These are phyloP conservation scores for Gloeopeniophorella convolvens DNA, from an alignment of 768 basidiomycete genomes.

Conservation along the genomic window DNA sequence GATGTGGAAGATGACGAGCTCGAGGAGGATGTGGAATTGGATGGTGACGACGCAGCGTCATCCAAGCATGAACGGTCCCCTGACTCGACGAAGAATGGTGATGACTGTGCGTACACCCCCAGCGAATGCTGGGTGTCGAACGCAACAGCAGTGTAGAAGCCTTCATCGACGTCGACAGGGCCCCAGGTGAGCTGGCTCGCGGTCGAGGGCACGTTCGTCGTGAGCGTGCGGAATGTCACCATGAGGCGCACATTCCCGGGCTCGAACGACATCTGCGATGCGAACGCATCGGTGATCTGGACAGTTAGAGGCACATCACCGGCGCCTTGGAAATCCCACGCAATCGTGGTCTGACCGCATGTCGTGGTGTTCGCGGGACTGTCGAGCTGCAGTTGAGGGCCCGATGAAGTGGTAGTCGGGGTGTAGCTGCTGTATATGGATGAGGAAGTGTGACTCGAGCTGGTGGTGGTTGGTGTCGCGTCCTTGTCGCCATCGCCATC, in stretches of 20 bases:
- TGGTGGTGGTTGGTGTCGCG: too few relatives aligned
- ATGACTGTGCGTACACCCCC: slow-evolving; percentile 23
- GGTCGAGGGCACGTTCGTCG: slow-evolving; percentile 24
- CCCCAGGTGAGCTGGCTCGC: slow-evolving; percentile 26
- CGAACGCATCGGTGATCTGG: slow-evolving; percentile 20
- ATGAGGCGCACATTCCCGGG: neutral
- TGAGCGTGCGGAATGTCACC: slow-evolving; percentile 24
- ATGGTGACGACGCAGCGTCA: slow-evolving; percentile 23
- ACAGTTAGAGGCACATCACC: slow-evolving; percentile 22
- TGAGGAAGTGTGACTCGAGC: too few relatives aligned
- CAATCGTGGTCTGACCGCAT: slow-evolving; percentile 24
- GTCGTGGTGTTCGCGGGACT: slow-evolving; percentile 27
- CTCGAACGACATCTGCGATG: slow-evolving; percentile 6
- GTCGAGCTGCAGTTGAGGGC: slow-evolving; percentile 17
- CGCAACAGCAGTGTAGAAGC: slow-evolving; percentile 29
- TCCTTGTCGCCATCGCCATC: too few relatives aligned
- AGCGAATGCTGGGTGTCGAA: slow-evolving; percentile 20
- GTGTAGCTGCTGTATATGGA: slow-evolving; percentile 1
- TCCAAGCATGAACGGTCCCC: too few relatives aligned
- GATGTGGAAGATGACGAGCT: slow-evolving; percentile 3
- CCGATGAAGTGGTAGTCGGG: neutral
- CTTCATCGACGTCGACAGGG: slow-evolving; percentile 30
- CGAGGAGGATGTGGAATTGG: neutral
- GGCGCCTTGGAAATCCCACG: slow-evolving; percentile 24
- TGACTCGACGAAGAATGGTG: slow-evolving; percentile 28